Conservation (phyloP, 352 stramenopile species). For the Pythium aristosporum region DNA sequence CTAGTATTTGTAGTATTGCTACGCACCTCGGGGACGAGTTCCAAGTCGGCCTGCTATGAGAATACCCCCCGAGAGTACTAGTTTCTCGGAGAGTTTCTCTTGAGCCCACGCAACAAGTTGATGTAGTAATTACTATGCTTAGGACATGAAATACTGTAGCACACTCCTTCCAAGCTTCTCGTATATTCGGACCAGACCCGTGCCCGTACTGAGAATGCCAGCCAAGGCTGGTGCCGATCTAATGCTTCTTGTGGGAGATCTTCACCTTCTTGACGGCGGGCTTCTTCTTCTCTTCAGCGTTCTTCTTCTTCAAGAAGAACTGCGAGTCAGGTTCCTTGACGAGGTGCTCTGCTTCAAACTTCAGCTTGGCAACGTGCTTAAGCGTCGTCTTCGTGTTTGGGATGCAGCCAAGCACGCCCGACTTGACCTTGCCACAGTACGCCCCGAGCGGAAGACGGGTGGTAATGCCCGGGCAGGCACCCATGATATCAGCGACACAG, state of each 20-base stretch:
- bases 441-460: slow-evolving; percentile 14
- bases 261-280: slow-evolving; percentile 10
- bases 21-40: too few species aligned
- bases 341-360: slow-evolving; percentile 6
- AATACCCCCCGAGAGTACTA: too few species aligned
- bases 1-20: too few species aligned
- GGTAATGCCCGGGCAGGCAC: slow-evolving; percentile 14
- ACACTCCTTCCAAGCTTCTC: too few species aligned
- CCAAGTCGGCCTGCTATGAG: too few species aligned
- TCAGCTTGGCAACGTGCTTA: not conserved
- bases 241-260: slow-evolving; percentile 11
- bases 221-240: not conserved
- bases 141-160: too few species aligned
- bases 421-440: slow-evolving; percentile 17
- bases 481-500: slow-evolving; percentile 18
- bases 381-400: slow-evolving; percentile 2
- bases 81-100: too few species aligned
- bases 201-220: too few species aligned
- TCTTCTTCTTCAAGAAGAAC: slow-evolving; percentile 6
- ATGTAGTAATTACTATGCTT: too few species aligned
- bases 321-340: slow-evolving; percentile 4
- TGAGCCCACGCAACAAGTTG: too few species aligned
- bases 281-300: slow-evolving; percentile 8
- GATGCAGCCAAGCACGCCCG: slow-evolving; percentile 19
- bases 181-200: too few species aligned